Evolutionary conservation across 352 stramenopile genomes (phyloP), one percentile per base, ranked within the genome.

Genomic region (Globisporangium cederbergense): DNA sequence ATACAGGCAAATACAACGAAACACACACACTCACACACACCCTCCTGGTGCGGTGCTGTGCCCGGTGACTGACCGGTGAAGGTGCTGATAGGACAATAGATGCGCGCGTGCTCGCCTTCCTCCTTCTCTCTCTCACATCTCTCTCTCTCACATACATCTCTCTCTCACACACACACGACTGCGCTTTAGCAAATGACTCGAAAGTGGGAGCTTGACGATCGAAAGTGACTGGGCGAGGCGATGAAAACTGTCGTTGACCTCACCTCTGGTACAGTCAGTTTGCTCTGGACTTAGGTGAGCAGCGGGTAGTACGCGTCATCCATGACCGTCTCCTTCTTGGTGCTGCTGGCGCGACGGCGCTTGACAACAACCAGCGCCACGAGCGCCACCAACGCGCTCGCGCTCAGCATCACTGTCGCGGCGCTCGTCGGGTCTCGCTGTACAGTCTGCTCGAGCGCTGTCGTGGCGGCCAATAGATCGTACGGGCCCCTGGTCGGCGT

Each of bases 231-330:
- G 36, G 9, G 9, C 16, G 47, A 54, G 50, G 16, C 7, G 14
- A 28, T 16, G 11, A 51, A 28, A 51, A 28, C 18, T 28, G 20
- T 28, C 36, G 8, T 9, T 10, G 6, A 42, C 36, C 36, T 25
- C n/a, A 14, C 22, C 18, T 4, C n/a, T 51, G 7, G 32, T 14
- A 14, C 10, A 14, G 34, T 7, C 34, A 11, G 36, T 42, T 42
- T 10, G 10, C 36, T 42, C 36, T 42, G 0, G 9, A 42, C 40
- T 47, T 40, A 66, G 52, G 51, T 66, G 38, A 66, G 51, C 25
- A 66, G 52, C 18, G 61, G 61, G 43, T 66, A 66, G 61, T 66
- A 66, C 52, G 52, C 61, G 43, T 66, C 61, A 14, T 66, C 61
- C 40, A 66, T 47, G 16, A 53, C 13, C n/a, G 22, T 30, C 47